These are phyloP conservation scores for Ceratobasidium sp. DNA, from an alignment of 1,284 basidiomycete species.

Conservation along the genomic window DNA sequence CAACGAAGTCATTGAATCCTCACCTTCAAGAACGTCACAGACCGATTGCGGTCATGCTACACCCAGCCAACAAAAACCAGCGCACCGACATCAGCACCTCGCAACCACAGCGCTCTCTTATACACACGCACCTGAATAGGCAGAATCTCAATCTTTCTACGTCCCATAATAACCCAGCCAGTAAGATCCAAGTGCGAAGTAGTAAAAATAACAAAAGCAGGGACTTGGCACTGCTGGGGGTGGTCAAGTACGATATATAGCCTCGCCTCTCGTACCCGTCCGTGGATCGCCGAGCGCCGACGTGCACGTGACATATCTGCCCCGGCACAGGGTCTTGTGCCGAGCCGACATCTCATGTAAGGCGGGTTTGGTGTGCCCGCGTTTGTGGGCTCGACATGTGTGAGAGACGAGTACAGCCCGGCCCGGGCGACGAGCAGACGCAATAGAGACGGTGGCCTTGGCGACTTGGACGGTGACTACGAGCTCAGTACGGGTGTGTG, in stretches of 20 bases:
- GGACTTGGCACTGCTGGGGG: slow-evolving; percentile 28
- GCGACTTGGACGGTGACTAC: neutral
- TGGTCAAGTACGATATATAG: slow-evolving; percentile 19
- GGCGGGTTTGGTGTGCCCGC: neutral
- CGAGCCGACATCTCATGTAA: slow-evolving; percentile 1
- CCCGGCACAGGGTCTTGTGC: neutral
- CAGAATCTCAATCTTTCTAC: slow-evolving; percentile 91
- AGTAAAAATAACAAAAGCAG: slow-evolving; percentile 26
- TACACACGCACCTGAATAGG: slow-evolving; percentile 78
- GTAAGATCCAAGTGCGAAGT: neutral
- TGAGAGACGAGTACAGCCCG: neutral
- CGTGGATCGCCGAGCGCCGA: slow-evolving; percentile 30
- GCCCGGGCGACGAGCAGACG: no score
- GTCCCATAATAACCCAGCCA: slow-evolving; percentile 69
- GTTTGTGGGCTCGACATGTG: neutral
- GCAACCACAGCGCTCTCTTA: slow-evolving; percentile 6
- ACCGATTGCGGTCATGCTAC: slow-evolving; percentile 90
- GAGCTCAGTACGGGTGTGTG: neutral
- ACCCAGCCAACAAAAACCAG: slow-evolving; percentile 52
- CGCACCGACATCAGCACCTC: slow-evolving; percentile 53
- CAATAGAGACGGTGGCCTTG: neutral
- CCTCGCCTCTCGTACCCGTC: slow-evolving; percentile 6
- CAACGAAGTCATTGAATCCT: slow-evolving; percentile 47
- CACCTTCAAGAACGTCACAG: slow-evolving; percentile 92
- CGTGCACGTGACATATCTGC: slow-evolving; percentile 14